Evolutionary conservation across 768 basidiomycete genomes (phyloP), one percentile per base, ranked within the genome.

Genomic region (Lactifluus echinatus): DNA sequence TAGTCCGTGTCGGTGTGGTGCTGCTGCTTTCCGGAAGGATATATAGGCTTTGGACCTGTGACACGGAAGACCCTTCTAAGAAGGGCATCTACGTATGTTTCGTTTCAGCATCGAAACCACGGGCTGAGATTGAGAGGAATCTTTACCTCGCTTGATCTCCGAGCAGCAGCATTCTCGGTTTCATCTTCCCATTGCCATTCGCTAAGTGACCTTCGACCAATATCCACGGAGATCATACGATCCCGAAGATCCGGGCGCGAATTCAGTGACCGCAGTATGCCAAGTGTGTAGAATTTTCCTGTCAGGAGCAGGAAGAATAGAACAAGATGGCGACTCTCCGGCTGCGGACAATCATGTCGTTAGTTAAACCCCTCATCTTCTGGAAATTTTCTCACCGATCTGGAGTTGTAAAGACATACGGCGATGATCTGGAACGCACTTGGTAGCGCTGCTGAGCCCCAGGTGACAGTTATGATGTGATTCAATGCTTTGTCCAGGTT

Each of bases 281-380:
- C 68, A 19, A 68, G 59, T 12, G 63, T 66, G 52, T 67, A 80
- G 56, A 81, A 69, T 63, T 81, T 81, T 36, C 79, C 78, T 3
- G 77, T 76, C 47, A 78, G 65, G 17, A 80, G 64, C 33, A 75
- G 68, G 63, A 81, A 80, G 60, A 80, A 74, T 5, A 79, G 63
- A 31, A 76, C 72, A 7, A 79, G 63, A n/a, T 67, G 51, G 26
- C 48, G 53, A 43, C 36, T 52, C 44, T 53, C 46, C 8, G 29
- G 28, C 62, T 63, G 34, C n/a, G 4, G 17, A 50, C 8, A 5
- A 21, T n/a, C 21, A 8, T 4, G 12, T 15, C 29, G 8, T 59
- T 4, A 53, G 37, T 11, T 11, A n/a, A 28, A n/a, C 26, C 14
- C 28, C 14, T 26, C 8, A 8, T 24, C 2, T 8, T 5, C 29